Conservation (phyloP, 352 stramenopile genomes). For the Phytophthora quininea region DNA sequence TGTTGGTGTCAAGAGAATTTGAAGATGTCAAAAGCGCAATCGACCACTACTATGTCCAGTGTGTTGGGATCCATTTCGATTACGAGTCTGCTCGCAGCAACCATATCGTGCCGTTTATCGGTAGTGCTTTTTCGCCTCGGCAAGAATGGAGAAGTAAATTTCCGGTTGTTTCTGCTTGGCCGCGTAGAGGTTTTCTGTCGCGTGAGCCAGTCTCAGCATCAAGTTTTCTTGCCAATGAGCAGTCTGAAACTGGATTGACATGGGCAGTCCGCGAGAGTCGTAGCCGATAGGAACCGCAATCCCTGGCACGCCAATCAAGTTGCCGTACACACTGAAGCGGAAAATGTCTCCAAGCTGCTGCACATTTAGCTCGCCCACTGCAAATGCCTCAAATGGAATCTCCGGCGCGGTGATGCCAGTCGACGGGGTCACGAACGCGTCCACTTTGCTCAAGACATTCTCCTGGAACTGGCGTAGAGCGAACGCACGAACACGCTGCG, state of each 20-base stretch:
- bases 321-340: constrained; percentile 85
- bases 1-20: too few species aligned
- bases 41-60: too few species aligned
- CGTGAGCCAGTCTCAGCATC: constrained; percentile 71
- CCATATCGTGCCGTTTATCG: background rate
- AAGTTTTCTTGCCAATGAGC: constrained; percentile 79
- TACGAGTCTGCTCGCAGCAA: too few species aligned
- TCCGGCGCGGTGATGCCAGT: constrained; percentile 77
- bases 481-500: constrained; percentile 85
- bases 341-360: constrained; percentile 68
- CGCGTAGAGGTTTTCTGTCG: constrained; percentile 49
- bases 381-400: constrained; percentile 54
- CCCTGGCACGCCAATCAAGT: constrained; percentile 87
- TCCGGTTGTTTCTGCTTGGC: constrained; percentile 52
- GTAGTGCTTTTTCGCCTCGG: constrained; percentile 37
- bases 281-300: constrained; percentile 78
- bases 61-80: too few species aligned
- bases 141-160: constrained; percentile 73
- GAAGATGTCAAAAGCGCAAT: too few species aligned
- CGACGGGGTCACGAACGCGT: constrained; percentile 90
- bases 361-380: constrained; percentile 63
- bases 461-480: constrained; percentile 76
- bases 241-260: constrained; percentile 82
- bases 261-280: constrained; percentile 63
- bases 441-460: constrained; percentile 82